Base-by-base conservation (phyloP, 2,329 filamentous ascomycete genomes). In the Nannizziopsis barbatae region DNA sequence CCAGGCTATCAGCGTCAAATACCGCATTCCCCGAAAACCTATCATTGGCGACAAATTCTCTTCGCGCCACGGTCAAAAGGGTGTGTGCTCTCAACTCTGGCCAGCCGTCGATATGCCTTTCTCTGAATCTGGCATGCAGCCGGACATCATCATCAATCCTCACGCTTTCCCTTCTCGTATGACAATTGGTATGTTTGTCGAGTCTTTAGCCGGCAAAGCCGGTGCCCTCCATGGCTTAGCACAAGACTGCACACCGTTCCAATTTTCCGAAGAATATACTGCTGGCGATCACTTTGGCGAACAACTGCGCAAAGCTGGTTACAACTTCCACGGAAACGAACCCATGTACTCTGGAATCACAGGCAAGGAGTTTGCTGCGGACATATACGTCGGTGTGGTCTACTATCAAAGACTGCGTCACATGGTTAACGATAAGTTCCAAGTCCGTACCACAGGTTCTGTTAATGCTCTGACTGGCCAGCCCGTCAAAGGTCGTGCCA, bases 391-490 rank as follows among this genome's bases (percentile, higher is more conserved):
- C 51, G 92, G 92, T 41, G 82, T 95, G 9, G 92, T 98, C 52
- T 96, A 96, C 75, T 98, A 98, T 75, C 92, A 98, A 70, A 83
- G 92, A 66, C 77, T 98, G 52, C 78, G 92, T 65, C 92, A 98
- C 81, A 98, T 98, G 92, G 92, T 98, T 49, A 96, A 95, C 77
- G 92, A 98, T 70, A 98, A 98, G 70, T 98, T 86, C 75, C 92
- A 98, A 68, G 92, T 96, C 49, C 82, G 92, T 67, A 96, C 92
- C 2, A 96, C 92, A 0, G 92, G 92, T 48, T 89, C 89, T 1
- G 84, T 95, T 38, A 92, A 92, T 48, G 79, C 83, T 18, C 80
- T 92, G 12, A 96, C 90, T 0, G 89, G 90, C 30, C 92, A 98
- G 65, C 92, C 92, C 36, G 92, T 98, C 74, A 95, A 96, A 73